These are phyloP conservation scores for Russula brevipes DNA, from an alignment of 768 basidiomycete species.

Conservation along the genomic window DNA sequence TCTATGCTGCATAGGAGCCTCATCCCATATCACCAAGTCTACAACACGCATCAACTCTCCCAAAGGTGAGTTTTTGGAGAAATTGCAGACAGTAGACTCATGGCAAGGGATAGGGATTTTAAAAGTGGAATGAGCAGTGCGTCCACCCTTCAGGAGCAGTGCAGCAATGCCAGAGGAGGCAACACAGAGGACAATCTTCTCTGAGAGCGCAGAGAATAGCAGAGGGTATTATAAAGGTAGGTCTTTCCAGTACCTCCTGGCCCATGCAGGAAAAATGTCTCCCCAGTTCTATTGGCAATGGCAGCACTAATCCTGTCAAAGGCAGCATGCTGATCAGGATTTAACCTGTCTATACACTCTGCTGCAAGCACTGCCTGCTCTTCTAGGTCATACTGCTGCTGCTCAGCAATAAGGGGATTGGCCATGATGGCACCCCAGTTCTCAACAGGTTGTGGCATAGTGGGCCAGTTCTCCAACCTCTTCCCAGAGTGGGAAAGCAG, in stretches of 20 bases:
- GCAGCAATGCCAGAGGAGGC: slow-evolving; percentile 32
- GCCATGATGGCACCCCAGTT: slow-evolving; percentile 28
- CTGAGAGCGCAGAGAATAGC: neutral
- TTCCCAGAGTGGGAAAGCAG: slow-evolving; percentile 29
- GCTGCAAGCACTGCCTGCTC: neutral
- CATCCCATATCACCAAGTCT: too few species aligned
- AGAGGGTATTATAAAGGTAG: slow-evolving; percentile 37
- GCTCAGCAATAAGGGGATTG: slow-evolving; percentile 35
- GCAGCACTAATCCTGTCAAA: slow-evolving; percentile 24
- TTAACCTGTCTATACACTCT: slow-evolving; percentile 13
- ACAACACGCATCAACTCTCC: neutral
- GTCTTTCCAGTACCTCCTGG: slow-evolving; percentile 46
- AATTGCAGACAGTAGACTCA: slow-evolving; percentile 13
- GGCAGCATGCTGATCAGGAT: slow-evolving; percentile 24
- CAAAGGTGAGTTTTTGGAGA: too few species aligned
- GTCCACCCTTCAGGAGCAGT: too few species aligned
- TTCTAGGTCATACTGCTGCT: slow-evolving; percentile 30
- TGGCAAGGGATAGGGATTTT: slow-evolving; percentile 28
- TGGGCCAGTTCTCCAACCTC: slow-evolving; percentile 26
- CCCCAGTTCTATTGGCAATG: slow-evolving; percentile 17
- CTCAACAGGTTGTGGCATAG: slow-evolving; percentile 32
- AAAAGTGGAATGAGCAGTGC: too few species aligned
- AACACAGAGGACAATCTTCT: slow-evolving; percentile 38
- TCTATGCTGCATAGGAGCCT: too few species aligned
- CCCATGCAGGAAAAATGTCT: slow-evolving; percentile 41